Evolutionary conservation across 2,329 filamentous ascomycete species (phyloP).

Genomic region (Dissoconium aciculare): DNA sequence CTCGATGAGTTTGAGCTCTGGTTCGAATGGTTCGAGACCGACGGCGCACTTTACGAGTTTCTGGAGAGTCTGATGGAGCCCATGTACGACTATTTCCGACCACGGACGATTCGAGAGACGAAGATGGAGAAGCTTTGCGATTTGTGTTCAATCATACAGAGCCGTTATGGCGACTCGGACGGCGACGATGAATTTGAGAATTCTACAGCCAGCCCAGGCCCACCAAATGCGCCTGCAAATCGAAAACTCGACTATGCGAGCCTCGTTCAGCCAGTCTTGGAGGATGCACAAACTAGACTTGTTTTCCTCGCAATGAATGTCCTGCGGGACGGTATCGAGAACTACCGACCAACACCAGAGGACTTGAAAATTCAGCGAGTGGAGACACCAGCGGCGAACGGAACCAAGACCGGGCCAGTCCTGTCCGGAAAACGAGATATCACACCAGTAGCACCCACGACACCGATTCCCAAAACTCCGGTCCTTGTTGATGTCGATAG

Average conservation of each 20-base stretch:
- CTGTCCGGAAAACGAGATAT: slow-evolving; percentile 37
- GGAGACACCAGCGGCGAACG: slow-evolving; percentile 13
- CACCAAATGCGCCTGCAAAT: slow-evolving; percentile 9
- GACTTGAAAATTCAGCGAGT: slow-evolving; percentile 44
- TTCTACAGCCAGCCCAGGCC: slow-evolving; percentile 9
- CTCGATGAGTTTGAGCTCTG: slow-evolving; percentile 54
- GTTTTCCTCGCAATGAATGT: slow-evolving; percentile 50
- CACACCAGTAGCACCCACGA: slow-evolving; percentile 22
- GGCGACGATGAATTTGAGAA: slow-evolving; percentile 34
- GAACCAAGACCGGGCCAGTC: slow-evolving; percentile 25
- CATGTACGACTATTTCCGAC: slow-evolving; percentile 50
- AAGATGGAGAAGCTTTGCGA: slow-evolving; percentile 53
- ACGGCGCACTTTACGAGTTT: slow-evolving; percentile 49
- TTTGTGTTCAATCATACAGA: slow-evolving; percentile 50
- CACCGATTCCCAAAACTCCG: slow-evolving; percentile 34
- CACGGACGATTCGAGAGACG: slow-evolving; percentile 51
- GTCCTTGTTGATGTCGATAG: slow-evolving; percentile 40
- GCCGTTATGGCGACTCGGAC: slow-evolving; percentile 44
- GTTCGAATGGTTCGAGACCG: slow-evolving; percentile 51
- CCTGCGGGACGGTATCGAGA: slow-evolving; percentile 51
- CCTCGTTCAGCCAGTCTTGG: slow-evolving; percentile 48
- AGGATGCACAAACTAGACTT: slow-evolving; percentile 51
- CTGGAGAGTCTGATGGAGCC: slow-evolving; percentile 53
- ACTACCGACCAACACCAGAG: slow-evolving; percentile 48
- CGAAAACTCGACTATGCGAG: slow-evolving; percentile 43